Percentiles rank a stretch among this genome's conserved stretches.
Conservation (phyloP, 2,329 filamentous ascomycete species). For the Sphaerulina populicola region DNA sequence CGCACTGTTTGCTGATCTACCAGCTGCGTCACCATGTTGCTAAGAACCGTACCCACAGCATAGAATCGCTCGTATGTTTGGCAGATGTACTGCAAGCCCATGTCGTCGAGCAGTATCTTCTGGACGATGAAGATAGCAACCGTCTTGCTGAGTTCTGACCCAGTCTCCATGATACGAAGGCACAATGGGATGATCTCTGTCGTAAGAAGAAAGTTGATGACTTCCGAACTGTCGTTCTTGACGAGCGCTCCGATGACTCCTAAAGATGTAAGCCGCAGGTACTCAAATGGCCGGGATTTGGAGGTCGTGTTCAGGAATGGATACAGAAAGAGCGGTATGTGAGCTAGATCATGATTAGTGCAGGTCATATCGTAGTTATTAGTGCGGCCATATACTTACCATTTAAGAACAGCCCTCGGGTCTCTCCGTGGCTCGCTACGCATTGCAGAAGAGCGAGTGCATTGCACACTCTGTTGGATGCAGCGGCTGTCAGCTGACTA, state of each 20-base stretch:
- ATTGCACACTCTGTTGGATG: conserved; percentile 95
- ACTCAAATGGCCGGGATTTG: conserved; percentile 95
- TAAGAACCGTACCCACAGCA: conserved; percentile 90
- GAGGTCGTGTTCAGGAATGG: conserved; percentile 98
- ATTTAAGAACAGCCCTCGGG: conserved; percentile 82
- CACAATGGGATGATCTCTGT: conserved; percentile 98
- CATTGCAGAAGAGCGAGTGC: conserved; percentile 91
- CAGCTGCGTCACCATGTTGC: conserved; percentile 96
- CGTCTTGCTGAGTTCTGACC: conserved; percentile 95
- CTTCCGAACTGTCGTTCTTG: conserved; percentile 96
- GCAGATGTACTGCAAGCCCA: conserved; percentile 95
- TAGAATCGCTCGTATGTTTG: conserved; percentile 98
- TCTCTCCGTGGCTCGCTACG: conserved; percentile 95
- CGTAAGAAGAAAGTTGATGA: conserved; percentile 97
- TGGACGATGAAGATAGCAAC: conserved; percentile 99
- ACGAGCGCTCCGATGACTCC: conserved; percentile 95
- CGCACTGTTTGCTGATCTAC: conserved; percentile 96
- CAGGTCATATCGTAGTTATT: not conserved
- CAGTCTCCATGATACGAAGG: conserved; percentile 97
- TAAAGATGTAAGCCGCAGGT: conserved; percentile 86
- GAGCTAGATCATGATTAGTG: conserved; percentile 50
- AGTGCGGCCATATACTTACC: conserved; percentile 48
- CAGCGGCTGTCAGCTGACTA: conserved; percentile 92
- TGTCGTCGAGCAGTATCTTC: conserved; percentile 94
- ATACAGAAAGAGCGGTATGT: conserved; percentile 95